Base-by-base conservation (phyloP, 129 eudicot genomes). In the Erigeron canadensis region DNA sequence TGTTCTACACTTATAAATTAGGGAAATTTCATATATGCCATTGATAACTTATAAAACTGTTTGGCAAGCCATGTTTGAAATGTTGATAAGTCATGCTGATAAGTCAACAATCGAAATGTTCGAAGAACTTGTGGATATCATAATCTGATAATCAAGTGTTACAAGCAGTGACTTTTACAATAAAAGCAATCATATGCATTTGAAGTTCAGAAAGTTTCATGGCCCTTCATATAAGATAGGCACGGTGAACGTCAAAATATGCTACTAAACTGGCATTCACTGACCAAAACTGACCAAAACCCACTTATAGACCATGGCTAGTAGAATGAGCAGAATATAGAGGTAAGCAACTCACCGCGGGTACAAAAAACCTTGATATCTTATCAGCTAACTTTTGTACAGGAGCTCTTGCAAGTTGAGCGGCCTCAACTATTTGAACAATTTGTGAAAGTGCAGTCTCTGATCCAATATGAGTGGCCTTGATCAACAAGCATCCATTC, bases 381-480 rank as follows among this genome's bases (percentile, higher is more conserved):
- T 41, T 64, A 69, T 82, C 86, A 69, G 86, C 86, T 45, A 78
- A 69, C 69, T 82, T 82, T 75, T 82, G 83, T 37, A 78, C 83
- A 18, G 86, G 86, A 64, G 86, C 83, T 78, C 75, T 82, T 22
- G 83, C 83, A 67, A 82, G 78, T 37, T 82, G 83, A 34, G 86
- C 86, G n/a, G 82, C 67, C 37, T 82, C 86, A 23, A 82, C 80
- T 42, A 82, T 76, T 10, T 76, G 72, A 64, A 78, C 83, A 46
- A 82, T 78, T 58, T 82, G 83, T 18, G 83, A 69, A 47, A 82
- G 86, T 28, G 83, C 80, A 69, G 80, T 82, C 12, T 82, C 83
- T 11, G 83, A 69, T 54, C 86, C 86, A 46, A 82, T 80, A 53
- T 75, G 80, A 34, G 86, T 82, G 37, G 77, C 83, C 71, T 82